phyloP scores from a whole-genome alignment of 1,284 basidiomycete genomes.

The Apiotrichum brassicae region DNA sequence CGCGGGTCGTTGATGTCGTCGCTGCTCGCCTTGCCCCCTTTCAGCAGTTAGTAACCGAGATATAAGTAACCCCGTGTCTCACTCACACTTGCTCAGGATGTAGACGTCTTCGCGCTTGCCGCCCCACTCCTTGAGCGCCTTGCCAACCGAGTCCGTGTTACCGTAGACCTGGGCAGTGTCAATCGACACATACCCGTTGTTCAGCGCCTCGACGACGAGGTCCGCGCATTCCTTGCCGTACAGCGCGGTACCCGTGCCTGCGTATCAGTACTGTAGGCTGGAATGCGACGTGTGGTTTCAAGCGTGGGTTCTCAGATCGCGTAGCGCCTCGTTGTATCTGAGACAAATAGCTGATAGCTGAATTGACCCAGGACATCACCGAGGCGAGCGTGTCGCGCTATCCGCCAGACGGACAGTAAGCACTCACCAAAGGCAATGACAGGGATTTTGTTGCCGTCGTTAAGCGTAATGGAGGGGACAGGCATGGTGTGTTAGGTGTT shows the following conservation, averaged over 20 bases:
- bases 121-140: constrained; percentile 51
- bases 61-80: too few species aligned
- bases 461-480: constrained; percentile 24
- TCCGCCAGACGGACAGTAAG: neutral
- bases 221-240: constrained; percentile 26
- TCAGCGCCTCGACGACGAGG: constrained; percentile 28
- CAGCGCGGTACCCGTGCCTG: constrained; percentile 31
- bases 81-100: constrained; percentile 52
- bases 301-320: too few species aligned
- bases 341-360: too few species aligned
- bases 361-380: too few species aligned
- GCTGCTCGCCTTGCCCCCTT: constrained; percentile 12
- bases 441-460: constrained; percentile 33
- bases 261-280: neutral
- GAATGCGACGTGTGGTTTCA: too few species aligned
- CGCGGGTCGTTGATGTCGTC: constrained; percentile 27
- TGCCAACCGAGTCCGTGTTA: constrained; percentile 53
- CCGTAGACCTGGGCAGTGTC: constrained; percentile 40
- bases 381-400: too few species aligned
- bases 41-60: neutral
- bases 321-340: too few species aligned
- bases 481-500: constrained; percentile 3
- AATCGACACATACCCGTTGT: constrained; percentile 32
- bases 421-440: constrained; percentile 33
- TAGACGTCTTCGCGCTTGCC: constrained; percentile 52